Evolutionary conservation across 2,329 filamentous ascomycete genomes (phyloP).

Genomic region (Ophiostoma ulmi): DNA sequence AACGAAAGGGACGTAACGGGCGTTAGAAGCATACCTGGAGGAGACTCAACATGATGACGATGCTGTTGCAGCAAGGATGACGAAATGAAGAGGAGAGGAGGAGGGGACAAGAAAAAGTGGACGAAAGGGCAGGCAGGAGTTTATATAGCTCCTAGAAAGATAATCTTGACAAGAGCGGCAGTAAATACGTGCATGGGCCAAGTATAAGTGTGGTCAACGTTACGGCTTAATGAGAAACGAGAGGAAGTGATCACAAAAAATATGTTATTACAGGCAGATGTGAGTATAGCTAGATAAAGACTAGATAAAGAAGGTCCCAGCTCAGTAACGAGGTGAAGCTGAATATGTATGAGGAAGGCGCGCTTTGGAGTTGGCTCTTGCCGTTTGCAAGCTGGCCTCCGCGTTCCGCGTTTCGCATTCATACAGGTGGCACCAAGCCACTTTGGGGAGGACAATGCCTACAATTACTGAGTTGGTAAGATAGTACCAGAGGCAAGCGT

Average conservation of each 20-base stretch:
- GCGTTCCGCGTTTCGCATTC: slow-evolving; percentile 11
- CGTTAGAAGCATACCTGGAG: slow-evolving; percentile 35
- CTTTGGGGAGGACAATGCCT: slow-evolving; percentile 7
- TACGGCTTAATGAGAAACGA: background rate
- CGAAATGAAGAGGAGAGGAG: background rate
- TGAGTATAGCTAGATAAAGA: background rate
- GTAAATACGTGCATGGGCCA: background rate
- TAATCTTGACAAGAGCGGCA: background rate
- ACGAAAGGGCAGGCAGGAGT: background rate
- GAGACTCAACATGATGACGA: slow-evolving; percentile 41
- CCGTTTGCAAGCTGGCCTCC: slow-evolving; percentile 13
- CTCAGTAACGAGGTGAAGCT: background rate
- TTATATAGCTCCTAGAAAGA: slow-evolving; percentile 11
- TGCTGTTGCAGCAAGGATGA: slow-evolving; percentile 10
- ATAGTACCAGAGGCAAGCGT: background rate
- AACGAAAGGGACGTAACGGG: background rate
- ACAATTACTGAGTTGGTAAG: background rate
- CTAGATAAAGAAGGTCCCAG: background rate
- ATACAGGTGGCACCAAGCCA: background rate
- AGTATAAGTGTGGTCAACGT: background rate
- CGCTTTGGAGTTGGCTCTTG: background rate
- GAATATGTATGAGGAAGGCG: background rate
- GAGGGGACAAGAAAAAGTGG: background rate
- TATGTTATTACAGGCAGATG: background rate
- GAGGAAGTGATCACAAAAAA: background rate